Conservation (phyloP, 768 basidiomycete genomes). For the Lactarius sanguifluus region DNA sequence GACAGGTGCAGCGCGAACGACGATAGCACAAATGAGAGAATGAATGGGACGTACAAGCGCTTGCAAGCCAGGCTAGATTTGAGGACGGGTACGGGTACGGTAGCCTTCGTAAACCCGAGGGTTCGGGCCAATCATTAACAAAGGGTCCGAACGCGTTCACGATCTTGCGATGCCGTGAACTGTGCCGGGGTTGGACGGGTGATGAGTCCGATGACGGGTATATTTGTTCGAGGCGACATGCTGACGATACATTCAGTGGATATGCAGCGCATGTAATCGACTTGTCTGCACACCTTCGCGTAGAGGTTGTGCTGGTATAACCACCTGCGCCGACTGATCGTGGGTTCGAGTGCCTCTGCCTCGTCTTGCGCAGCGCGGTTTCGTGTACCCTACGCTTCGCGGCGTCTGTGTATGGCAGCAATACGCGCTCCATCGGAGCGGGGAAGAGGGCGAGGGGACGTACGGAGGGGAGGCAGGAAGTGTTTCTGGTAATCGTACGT, state of each 20-base stretch:
- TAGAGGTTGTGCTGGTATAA: slow-evolving; percentile 78
- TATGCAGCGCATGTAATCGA: neutral
- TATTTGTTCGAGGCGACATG: slow-evolving; percentile 87
- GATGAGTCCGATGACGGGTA: slow-evolving; percentile 63
- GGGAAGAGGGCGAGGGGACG: slow-evolving; percentile 43
- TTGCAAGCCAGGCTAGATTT: too few species aligned
- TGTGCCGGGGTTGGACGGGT: slow-evolving; percentile 87
- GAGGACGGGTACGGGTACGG: too few species aligned
- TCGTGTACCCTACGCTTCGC: slow-evolving; percentile 57
- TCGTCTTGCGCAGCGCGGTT: slow-evolving; percentile 53
- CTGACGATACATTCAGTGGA: slow-evolving; percentile 41
- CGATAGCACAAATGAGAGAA: too few species aligned
- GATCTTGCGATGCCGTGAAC: slow-evolving; percentile 71
- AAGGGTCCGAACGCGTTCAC: too few species aligned
- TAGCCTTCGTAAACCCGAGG: too few species aligned
- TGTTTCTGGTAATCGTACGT: slow-evolving; percentile 81
- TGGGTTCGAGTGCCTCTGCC: slow-evolving; percentile 70
- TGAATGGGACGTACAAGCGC: too few species aligned
- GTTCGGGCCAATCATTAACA: too few species aligned
- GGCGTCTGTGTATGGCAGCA: slow-evolving; percentile 31
- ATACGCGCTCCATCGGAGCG: slow-evolving; percentile 23
- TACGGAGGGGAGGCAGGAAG: slow-evolving; percentile 64
- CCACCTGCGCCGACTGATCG: slow-evolving; percentile 72
- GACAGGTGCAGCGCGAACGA: too few species aligned
- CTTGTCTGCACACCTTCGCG: slow-evolving; percentile 64